Base-by-base conservation (phyloP, 2,329 filamentous ascomycete genomes). In the Talaromyces piceae region DNA sequence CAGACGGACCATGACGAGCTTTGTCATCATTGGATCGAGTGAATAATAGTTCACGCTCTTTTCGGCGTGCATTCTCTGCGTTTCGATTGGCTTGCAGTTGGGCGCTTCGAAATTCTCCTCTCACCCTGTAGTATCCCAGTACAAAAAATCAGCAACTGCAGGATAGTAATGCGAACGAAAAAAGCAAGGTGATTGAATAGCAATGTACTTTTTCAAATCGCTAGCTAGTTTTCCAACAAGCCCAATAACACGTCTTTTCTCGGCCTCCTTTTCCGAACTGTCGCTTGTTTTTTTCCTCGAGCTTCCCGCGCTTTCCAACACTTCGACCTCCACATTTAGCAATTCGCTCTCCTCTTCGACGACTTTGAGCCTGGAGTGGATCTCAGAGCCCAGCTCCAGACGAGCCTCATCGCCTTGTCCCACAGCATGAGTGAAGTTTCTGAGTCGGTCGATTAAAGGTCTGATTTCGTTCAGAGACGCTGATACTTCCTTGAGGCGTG, bases 291-390 rank as follows among this genome's bases (percentile, higher is more conserved):
- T 66, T 52, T 67, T 65, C 45, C 64, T 58, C 18, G 56, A 62
- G 47, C 64, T 63, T 18, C 58, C 65, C 2, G 74, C 74, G 3
- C 75, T 67, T 30, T 79, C 75, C 23, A 90, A 70, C 60, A 88
- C 88, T 55, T 86, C 80, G 25, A 88, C 77, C 61, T 95, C 90
- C 64, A 93, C 88, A 45, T 76, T 76, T 28, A 96, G 65, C 16
- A 93, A 69, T 67, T 95, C 91, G 57, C 93, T 79, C 53, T 95
- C 88, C 56, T 94, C 88, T 60, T 94, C 84, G 46, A 87, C 81
- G 52, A 87, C 84, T 59, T 88, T 85, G 54, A 96, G 70, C 16
- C 80, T 79, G 61, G 88, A 83, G 58, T 86, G 83, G 56, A 96
- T 95, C 66, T 96, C 90, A 20, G 81, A 77, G 57, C 82, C 81